Conservation (phyloP, 2,329 filamentous ascomycete species). For the Xylariaceae sp. region DNA sequence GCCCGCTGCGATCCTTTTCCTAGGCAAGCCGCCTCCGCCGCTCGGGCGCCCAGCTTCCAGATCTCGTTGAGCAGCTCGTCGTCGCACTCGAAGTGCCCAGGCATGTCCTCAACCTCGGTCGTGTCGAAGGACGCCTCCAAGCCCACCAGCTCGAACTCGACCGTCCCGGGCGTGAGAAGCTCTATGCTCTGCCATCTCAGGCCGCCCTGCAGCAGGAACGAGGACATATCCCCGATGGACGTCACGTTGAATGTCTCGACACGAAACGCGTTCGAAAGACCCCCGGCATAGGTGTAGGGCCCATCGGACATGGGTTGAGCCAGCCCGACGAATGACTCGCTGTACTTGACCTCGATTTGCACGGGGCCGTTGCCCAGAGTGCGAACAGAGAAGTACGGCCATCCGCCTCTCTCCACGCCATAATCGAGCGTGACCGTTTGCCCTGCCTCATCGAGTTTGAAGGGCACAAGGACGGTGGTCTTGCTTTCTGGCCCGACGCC, state of each 20-base stretch:
- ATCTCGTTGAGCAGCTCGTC: neutral
- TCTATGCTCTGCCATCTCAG: neutral
- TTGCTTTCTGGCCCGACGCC: too few relatives aligned
- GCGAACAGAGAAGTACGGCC: neutral
- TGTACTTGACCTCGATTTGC: neutral
- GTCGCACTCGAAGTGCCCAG: neutral
- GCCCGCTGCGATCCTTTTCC: neutral
- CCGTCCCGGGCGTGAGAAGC: neutral
- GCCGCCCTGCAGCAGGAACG: neutral
- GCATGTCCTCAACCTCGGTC: neutral
- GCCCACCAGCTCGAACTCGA: neutral
- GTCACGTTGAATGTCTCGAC: neutral
- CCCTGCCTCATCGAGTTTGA: neutral
- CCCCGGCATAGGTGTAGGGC: neutral
- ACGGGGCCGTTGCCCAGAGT: neutral
- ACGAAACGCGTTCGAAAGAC: neutral
- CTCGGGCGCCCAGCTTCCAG: neutral
- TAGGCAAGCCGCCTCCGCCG: neutral
- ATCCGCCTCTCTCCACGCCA: too few relatives aligned
- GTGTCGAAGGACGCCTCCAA: neutral
- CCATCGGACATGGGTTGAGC: neutral
- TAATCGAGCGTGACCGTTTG: too few relatives aligned
- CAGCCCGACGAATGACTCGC: neutral
- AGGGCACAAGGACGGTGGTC: neutral
- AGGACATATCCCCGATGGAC: neutral